phyloP scores from a whole-genome alignment of 257 asterid genomes.

The Salvia splendens region DNA sequence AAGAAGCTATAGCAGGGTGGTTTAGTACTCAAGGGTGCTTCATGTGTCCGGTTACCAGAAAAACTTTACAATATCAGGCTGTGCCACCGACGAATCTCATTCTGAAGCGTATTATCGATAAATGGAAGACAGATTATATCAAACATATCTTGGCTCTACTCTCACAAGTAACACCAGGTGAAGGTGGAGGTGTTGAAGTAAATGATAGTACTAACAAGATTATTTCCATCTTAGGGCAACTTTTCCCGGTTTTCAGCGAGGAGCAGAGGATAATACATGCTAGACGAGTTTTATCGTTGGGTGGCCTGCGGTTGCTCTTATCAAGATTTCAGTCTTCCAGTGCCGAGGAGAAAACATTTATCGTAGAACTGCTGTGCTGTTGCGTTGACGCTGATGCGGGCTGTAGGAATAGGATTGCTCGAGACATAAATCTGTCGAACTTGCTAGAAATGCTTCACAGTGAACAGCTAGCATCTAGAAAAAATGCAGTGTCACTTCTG shows the following conservation, averaged over 20 bases:
- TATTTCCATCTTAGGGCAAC: constrained; percentile 50
- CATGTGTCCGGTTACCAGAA: constrained; percentile 70
- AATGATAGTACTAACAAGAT: constrained; percentile 36
- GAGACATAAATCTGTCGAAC: constrained; percentile 42
- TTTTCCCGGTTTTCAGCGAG: constrained; percentile 45
- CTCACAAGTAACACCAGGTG: constrained; percentile 34
- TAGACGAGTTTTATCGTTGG: constrained; percentile 51
- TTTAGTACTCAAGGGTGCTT: constrained; percentile 42
- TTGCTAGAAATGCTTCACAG: constrained; percentile 51
- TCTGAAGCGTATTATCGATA: constrained; percentile 58
- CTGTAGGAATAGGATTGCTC: constrained; percentile 49
- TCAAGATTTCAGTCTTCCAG: constrained; percentile 48
- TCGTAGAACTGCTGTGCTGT: constrained; percentile 43
- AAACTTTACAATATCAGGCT: constrained; percentile 41
- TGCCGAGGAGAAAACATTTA: constrained; percentile 45
- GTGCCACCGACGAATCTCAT: constrained; percentile 65
- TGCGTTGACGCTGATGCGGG: constrained; percentile 60
- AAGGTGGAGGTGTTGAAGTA: constrained; percentile 23
- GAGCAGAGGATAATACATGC: constrained; percentile 47
- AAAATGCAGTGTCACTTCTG: constrained; percentile 45
- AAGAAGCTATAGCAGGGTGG: constrained; percentile 64
- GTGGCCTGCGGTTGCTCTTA: constrained; percentile 62
- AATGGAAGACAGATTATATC: constrained; percentile 61
- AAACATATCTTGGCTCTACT: constrained; percentile 43
- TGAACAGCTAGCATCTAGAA: constrained; percentile 40